These are phyloP conservation scores for Hyphopichia burtonii DNA, from an alignment of 1,139 yeast species.

Conservation along the genomic window DNA sequence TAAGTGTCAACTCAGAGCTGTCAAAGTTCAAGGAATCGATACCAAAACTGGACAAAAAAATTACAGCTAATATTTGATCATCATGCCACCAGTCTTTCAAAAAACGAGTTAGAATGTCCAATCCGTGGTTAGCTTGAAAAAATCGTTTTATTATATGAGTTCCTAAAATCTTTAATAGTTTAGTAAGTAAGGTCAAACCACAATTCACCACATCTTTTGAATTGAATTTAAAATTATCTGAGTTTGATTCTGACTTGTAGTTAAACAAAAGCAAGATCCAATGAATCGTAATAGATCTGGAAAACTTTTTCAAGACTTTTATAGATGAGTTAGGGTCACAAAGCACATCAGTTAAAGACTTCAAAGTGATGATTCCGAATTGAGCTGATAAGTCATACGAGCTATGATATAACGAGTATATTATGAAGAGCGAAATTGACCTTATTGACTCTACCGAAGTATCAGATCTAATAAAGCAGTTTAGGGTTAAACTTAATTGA, in stretches of 20 bases:
- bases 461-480: constrained; percentile 26
- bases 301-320: constrained; percentile 45
- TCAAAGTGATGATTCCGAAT: constrained; percentile 29
- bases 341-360: constrained; percentile 28
- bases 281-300: constrained; percentile 60
- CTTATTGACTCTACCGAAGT: constrained; percentile 39
- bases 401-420: constrained; percentile 33
- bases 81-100: constrained; percentile 48
- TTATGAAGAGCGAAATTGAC: constrained; percentile 32
- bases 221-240: constrained; percentile 4
- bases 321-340: constrained; percentile 34
- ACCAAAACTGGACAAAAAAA: constrained; percentile 45
- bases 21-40: constrained; percentile 14
- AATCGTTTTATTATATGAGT: constrained; percentile 49
- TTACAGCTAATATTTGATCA: constrained; percentile 29
- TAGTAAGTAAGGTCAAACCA: constrained; percentile 51
- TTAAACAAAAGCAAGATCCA: constrained; percentile 62
- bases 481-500: constrained; percentile 20
- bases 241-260: constrained; percentile 14
- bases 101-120: constrained; percentile 49
- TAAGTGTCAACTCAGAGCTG: neutral
- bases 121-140: constrained; percentile 52
- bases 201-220: constrained; percentile 41
- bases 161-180: constrained; percentile 48
- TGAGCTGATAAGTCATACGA: constrained; percentile 22